A percentile compares a stretch with the other conserved stretches of the same genome.
Evolutionary conservation across 805 yeast species (phyloP).

Genomic region (Yarrowia sp.): DNA sequence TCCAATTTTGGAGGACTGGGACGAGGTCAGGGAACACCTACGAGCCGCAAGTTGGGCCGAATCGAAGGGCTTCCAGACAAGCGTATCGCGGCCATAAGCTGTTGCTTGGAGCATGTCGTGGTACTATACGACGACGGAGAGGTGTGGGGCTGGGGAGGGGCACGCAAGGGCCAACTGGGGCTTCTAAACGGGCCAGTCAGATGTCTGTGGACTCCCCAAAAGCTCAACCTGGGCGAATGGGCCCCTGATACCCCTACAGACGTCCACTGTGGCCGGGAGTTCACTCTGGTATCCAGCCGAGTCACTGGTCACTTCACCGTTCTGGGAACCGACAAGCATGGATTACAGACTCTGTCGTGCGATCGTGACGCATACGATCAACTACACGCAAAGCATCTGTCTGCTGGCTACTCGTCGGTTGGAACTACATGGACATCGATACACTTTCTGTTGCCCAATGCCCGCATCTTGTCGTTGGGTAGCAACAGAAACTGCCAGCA

Average conservation of each 20-base stretch:
- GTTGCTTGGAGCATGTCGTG: slow-evolving; percentile 39
- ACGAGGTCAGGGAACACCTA: slow-evolving; percentile 50
- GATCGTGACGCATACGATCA: slow-evolving; percentile 1
- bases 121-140: slow-evolving; percentile 41
- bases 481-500: slow-evolving; percentile 75
- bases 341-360: background rate
- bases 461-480: slow-evolving; percentile 54
- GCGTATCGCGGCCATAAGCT: slow-evolving; percentile 29
- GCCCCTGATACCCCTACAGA: background rate
- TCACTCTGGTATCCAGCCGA: slow-evolving; percentile 42
- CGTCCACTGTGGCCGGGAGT: slow-evolving; percentile 56
- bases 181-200: slow-evolving; percentile 28
- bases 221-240: background rate
- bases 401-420: slow-evolving; percentile 31
- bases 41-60: slow-evolving; percentile 8
- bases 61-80: slow-evolving; percentile 24
- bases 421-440: slow-evolving; percentile 77
- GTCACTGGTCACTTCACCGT: slow-evolving; percentile 30
- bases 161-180: slow-evolving; percentile 56
- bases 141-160: slow-evolving; percentile 65
- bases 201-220: slow-evolving; percentile 16
- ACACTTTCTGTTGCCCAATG: slow-evolving; percentile 43
- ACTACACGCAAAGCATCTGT: background rate
- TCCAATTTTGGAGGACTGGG: slow-evolving; percentile 56
- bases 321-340: slow-evolving; percentile 41